phyloP scores from a whole-genome alignment of 2,329 filamentous ascomycete species.

The Niveomyces coronatus region DNA sequence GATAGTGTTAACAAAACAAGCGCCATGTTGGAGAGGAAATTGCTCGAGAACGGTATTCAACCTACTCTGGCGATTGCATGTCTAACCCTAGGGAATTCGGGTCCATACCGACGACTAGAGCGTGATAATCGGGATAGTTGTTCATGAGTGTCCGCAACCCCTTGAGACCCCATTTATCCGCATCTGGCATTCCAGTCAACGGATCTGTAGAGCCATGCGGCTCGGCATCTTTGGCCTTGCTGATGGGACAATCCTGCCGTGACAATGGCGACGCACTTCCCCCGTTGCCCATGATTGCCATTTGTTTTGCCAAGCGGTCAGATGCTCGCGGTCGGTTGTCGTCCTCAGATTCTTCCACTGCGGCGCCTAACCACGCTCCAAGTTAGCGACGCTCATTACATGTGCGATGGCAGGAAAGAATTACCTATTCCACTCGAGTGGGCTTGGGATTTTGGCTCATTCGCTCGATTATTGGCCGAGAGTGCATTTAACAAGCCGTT shows the following conservation, averaged over 20 bases:
- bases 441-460: slow-evolving; percentile 36
- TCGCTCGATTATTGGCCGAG: slow-evolving; percentile 45
- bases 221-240: slow-evolving; percentile 31
- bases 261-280: neutral
- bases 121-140: slow-evolving; percentile 52
- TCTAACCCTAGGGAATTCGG: slow-evolving; percentile 47
- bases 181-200: slow-evolving; percentile 48
- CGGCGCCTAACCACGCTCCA: too few relatives aligned
- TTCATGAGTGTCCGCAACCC: slow-evolving; percentile 54
- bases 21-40: neutral
- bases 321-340: neutral
- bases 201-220: slow-evolving; percentile 43
- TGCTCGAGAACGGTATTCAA: slow-evolving; percentile 3
- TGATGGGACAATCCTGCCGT: neutral
- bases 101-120: slow-evolving; percentile 50
- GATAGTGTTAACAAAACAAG: slow-evolving; percentile 13
- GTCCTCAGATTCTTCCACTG: neutral
- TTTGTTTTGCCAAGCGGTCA: slow-evolving; percentile 5
- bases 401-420: neutral
- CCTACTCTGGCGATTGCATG: slow-evolving; percentile 47
- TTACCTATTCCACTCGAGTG: slow-evolving; percentile 28
- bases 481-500: slow-evolving; percentile 55
- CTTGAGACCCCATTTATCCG: slow-evolving; percentile 56
- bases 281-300: slow-evolving; percentile 2
- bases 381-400: neutral